These are phyloP conservation scores for Saccharomycopsis sp. DNA, from an alignment of 805 yeast genomes.

Conservation along the genomic window DNA sequence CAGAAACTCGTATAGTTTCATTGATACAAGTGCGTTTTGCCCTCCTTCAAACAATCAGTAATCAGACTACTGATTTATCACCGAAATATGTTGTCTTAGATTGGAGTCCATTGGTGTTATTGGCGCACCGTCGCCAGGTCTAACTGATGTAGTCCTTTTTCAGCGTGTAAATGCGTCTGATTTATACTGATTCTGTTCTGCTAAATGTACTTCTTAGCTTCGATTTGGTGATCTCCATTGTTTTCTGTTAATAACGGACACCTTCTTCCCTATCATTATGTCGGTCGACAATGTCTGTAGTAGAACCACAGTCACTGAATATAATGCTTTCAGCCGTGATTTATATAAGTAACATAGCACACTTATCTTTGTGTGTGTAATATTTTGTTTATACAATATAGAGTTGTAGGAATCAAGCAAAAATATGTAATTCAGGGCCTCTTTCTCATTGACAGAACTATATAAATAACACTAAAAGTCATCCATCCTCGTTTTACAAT, in stretches of 20 bases:
- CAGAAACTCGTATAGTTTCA: background rate
- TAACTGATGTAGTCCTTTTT: background rate
- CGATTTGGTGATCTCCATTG: background rate
- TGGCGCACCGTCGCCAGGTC: background rate
- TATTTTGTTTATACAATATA: background rate
- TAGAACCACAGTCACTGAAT: too few relatives aligned
- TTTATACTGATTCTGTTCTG: background rate
- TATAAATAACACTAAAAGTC: background rate
- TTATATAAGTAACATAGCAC: too few relatives aligned
- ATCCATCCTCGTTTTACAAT: background rate
- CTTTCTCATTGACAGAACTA: background rate
- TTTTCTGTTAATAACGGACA: background rate
- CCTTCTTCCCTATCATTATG: background rate
- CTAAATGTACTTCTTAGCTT: background rate
- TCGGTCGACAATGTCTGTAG: background rate
- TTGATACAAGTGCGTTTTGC: too few relatives aligned
- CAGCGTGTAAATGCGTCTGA: background rate
- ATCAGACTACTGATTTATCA: background rate
- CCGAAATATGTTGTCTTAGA: background rate
- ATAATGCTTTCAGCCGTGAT: too few relatives aligned
- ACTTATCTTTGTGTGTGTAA: background rate
- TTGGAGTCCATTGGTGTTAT: background rate
- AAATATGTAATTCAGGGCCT: background rate
- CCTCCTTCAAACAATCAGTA: background rate
- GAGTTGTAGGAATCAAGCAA: background rate